A percentile compares a stretch with the other conserved stretches of the same genome.
Conservation (phyloP, 2,329 filamentous ascomycete genomes). For the Blastomyces percursus region DNA sequence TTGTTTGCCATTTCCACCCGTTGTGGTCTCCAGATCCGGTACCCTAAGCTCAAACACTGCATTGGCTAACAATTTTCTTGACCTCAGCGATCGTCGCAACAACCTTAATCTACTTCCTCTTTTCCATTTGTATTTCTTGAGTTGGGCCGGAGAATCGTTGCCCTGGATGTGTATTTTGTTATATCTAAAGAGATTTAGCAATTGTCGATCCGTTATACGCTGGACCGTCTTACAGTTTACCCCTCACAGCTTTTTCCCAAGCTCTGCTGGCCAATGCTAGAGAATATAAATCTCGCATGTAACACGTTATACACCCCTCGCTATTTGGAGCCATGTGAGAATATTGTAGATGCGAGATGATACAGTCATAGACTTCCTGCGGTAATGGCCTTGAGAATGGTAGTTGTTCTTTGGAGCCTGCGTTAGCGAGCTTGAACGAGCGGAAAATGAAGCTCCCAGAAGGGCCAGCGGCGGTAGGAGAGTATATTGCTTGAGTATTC, state of each 20-base stretch:
- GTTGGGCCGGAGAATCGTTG: slow-evolving; percentile 35
- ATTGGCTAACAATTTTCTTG: slow-evolving; percentile 41
- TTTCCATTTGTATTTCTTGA: slow-evolving; percentile 41
- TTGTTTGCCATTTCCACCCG: slow-evolving; percentile 30
- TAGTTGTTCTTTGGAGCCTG: slow-evolving; percentile 23
- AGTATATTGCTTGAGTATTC: slow-evolving; percentile 30
- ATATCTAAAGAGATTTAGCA: slow-evolving; percentile 32
- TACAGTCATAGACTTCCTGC: slow-evolving; percentile 44
- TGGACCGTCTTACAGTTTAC: slow-evolving; percentile 38
- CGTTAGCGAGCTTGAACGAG: slow-evolving; percentile 30
- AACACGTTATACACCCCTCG: slow-evolving; percentile 42
- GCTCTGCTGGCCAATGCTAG: slow-evolving; percentile 44
- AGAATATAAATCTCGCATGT: slow-evolving; percentile 43
- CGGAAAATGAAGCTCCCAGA: slow-evolving; percentile 20
- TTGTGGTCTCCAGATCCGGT: slow-evolving; percentile 36
- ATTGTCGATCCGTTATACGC: background rate
- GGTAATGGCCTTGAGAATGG: slow-evolving; percentile 39
- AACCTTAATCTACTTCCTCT: slow-evolving; percentile 43
- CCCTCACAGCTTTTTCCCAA: slow-evolving; percentile 45
- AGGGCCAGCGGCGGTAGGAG: slow-evolving; percentile 25
- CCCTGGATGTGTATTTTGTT: slow-evolving; percentile 39
- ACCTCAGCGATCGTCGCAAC: slow-evolving; percentile 44
- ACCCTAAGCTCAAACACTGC: slow-evolving; percentile 45
- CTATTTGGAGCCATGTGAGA: slow-evolving; percentile 33
- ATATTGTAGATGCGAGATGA: slow-evolving; percentile 41